Evolutionary conservation across 2,329 filamentous ascomycete species (phyloP).

Genomic region (Xylaria sp.): DNA sequence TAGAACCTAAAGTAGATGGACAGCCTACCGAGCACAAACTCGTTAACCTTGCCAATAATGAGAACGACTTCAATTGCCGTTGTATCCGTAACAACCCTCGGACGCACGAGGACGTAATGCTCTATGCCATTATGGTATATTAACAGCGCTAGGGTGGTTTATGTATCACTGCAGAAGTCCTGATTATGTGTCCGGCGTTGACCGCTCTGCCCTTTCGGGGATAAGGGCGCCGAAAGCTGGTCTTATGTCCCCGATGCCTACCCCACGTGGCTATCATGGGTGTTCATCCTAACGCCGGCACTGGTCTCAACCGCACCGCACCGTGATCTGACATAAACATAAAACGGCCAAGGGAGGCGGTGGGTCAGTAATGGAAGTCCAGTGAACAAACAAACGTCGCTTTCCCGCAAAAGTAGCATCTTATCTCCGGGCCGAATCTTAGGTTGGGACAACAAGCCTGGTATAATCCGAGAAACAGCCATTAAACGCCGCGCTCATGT

Average conservation of each 20-base stretch:
- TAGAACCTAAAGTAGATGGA: neutral
- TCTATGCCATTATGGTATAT: too few relatives aligned
- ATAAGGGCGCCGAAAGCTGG: neutral
- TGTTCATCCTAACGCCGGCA: constrained; percentile 6
- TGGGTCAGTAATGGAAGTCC: constrained; percentile 1
- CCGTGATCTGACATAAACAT: constrained; percentile 1
- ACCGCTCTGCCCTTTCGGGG: constrained; percentile 4
- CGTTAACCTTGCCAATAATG: neutral
- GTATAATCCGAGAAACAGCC: constrained; percentile 30
- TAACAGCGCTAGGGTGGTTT: too few relatives aligned
- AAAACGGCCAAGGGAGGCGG: neutral
- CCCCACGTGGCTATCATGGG: constrained; percentile 3
- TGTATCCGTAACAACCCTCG: too few relatives aligned
- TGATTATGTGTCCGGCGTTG: neutral
- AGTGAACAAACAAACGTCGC: neutral
- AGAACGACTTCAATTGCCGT: too few relatives aligned
- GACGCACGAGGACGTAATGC: neutral
- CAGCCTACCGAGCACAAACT: neutral
- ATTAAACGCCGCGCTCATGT: constrained; percentile 35
- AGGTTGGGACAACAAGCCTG: constrained; percentile 2
- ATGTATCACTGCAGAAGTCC: neutral
- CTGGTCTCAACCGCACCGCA: neutral
- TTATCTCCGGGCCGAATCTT: constrained; percentile 5
- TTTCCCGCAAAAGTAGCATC: constrained; percentile 1
- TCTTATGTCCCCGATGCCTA: constrained; percentile 8